A percentile compares a stretch with the other conserved stretches of the same genome.
phyloP scores from a whole-genome alignment of 2,329 filamentous ascomycete species.

The Talaromyces piceae region DNA sequence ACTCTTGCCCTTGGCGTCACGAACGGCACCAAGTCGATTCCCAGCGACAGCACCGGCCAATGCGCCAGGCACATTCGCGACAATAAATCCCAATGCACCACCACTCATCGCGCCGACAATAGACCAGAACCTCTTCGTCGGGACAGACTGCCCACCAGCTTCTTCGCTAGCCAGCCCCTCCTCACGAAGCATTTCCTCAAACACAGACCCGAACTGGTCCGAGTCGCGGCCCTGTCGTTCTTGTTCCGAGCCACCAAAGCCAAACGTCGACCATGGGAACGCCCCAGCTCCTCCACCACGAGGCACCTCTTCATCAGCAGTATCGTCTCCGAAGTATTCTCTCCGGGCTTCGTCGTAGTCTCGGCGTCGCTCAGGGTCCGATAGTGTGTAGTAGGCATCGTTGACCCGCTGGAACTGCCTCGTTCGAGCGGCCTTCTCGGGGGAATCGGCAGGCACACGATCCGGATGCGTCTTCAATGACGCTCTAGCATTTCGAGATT shows the following conservation, averaged over 20 bases:
- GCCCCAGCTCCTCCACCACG: slow-evolving; percentile 36
- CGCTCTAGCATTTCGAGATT: slow-evolving; percentile 46
- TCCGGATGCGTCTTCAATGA: slow-evolving; percentile 92
- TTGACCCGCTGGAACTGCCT: slow-evolving; percentile 87
- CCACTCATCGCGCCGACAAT: slow-evolving; percentile 79
- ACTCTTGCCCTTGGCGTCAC: slow-evolving; percentile 88
- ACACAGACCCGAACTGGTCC: slow-evolving; percentile 78
- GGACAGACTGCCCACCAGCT: slow-evolving; percentile 40
- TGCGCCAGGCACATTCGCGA: slow-evolving; percentile 84
- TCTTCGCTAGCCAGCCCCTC: slow-evolving; percentile 69
- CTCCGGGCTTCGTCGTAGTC: slow-evolving; percentile 74
- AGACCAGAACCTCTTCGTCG: slow-evolving; percentile 75
- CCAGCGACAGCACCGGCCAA: slow-evolving; percentile 87
- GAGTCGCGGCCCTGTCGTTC: slow-evolving; percentile 40
- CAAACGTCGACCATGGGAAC: slow-evolving; percentile 73
- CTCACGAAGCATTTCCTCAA: slow-evolving; percentile 85
- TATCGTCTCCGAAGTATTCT: slow-evolving; percentile 46
- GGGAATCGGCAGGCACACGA: slow-evolving; percentile 73
- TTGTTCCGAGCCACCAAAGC: slow-evolving; percentile 42
- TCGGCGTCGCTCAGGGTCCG: slow-evolving; percentile 64
- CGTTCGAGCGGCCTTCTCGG: slow-evolving; percentile 73
- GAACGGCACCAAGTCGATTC: slow-evolving; percentile 80
- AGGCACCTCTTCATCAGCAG: slow-evolving; percentile 45
- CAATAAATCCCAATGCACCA: slow-evolving; percentile 86
- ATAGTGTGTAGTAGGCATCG: slow-evolving; percentile 88